Base-by-base conservation (phyloP, 345 rosid genomes). In the Microthlaspi erraticum region DNA sequence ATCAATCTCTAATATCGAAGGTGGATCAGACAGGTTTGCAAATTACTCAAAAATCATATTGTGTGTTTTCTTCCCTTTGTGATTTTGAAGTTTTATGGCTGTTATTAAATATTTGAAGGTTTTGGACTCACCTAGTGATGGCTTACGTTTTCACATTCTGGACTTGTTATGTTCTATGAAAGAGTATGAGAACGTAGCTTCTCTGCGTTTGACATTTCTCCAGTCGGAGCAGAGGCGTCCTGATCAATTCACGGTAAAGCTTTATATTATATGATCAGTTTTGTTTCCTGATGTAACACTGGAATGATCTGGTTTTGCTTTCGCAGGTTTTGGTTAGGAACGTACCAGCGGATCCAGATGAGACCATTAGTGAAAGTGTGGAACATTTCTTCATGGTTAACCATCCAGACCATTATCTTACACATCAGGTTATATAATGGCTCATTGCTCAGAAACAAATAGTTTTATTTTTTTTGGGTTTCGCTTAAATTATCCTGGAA, bases 81-180 rank as follows among this genome's bases (percentile, higher is more conserved):
- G 54, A 2, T n/a, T 52, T 5, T 11, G n/a, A 59, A 29, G 16
- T 52, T 32, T 32, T 61, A 13, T 14, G 5, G 29, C 18, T 59
- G 34, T 56, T 59, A 14, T 56, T 39, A 14, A 39, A 3, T 18
- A 11, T 16, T 79, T 82, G 69, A 85, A 92, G 98, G 83, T 85
- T 84, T 77, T 93, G 97, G 98, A 68, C 88, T 33, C 98, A 93
- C 72, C 72, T 88, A 8, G 83, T 87, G 62, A 84, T 88, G 94
- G 90, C 94, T 39, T 93, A 93, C 68, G 87, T 81, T 56, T 82
- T 93, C 66, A 88, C 97, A 46, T 85, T 87, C 63, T 93, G 99
- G 99, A 91, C 96, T 45, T 87, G 83, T 70, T 91, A 74, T 78
- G 90, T 91, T 67, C 76, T 94, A 71, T 70, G 54, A 91, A 81